Conservation (phyloP, 495 filamentous ascomycete species). For the Lepidopterella palustris region DNA sequence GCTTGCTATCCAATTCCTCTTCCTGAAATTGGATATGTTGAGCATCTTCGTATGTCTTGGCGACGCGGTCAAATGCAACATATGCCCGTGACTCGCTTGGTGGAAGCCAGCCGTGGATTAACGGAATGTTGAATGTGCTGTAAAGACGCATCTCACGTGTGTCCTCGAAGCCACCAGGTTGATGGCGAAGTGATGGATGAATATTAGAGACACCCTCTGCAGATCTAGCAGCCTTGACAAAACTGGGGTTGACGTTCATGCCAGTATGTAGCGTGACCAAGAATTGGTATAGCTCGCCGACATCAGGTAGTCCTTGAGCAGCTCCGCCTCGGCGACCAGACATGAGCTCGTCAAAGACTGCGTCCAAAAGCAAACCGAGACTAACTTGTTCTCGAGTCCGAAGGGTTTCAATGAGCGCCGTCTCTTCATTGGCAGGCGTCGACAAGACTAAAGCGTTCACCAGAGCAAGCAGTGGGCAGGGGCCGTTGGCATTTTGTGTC, state of each 20-base stretch:
- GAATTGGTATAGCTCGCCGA: constrained; percentile 79
- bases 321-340: constrained; percentile 50
- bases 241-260: constrained; percentile 96
- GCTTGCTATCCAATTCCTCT: constrained; percentile 78
- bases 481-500: constrained; percentile 87
- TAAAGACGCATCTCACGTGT: constrained; percentile 83
- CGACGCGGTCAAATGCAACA: constrained; percentile 60
- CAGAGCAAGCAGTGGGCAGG: constrained; percentile 85
- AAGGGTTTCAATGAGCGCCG: constrained; percentile 69
- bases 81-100: constrained; percentile 55
- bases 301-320: constrained; percentile 64
- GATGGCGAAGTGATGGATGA: constrained; percentile 2
- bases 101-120: constrained; percentile 94
- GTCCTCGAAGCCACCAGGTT: constrained; percentile 70
- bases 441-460: constrained; percentile 87
- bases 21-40: constrained; percentile 82
- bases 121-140: constrained; percentile 73
- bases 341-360: constrained; percentile 85
- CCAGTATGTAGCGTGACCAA: constrained; percentile 86
- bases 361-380: constrained; percentile 74
- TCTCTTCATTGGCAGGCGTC: constrained; percentile 55
- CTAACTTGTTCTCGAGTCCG: constrained; percentile 79
- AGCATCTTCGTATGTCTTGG: constrained; percentile 79
- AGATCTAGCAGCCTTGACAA: constrained; percentile 47
- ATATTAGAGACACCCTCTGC: constrained; percentile 12